phyloP scores from a whole-genome alignment of 345 rosid species.

The Dipteronia dyeriana region DNA sequence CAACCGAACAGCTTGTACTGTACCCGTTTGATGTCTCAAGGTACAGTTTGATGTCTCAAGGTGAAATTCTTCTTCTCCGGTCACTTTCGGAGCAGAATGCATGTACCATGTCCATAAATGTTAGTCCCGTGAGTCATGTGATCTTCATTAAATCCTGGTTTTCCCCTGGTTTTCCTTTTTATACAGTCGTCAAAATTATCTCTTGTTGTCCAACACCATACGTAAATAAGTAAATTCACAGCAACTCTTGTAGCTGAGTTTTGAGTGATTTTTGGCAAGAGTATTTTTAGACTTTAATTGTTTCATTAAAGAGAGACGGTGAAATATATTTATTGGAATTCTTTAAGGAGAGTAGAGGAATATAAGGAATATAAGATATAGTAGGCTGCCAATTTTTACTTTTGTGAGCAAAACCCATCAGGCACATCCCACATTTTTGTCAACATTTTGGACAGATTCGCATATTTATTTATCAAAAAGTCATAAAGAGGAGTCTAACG shows the following conservation, averaged over 20 bases:
- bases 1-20: not conserved
- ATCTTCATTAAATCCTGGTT: not conserved
- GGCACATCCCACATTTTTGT: not conserved
- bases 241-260: not conserved
- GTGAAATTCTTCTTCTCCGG: not conserved
- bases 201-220: not conserved
- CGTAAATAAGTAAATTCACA: not conserved
- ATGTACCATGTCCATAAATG: not conserved
- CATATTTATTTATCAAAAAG: not conserved
- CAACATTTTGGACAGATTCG: not conserved
- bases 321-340: not conserved
- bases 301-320: no score
- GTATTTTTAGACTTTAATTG: not conserved
- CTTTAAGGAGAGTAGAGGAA: no score
- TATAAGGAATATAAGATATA: not conserved
- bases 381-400: not conserved
- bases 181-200: not conserved
- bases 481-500: not conserved
- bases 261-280: no score
- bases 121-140: not conserved
- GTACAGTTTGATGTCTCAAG: not conserved
- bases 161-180: no score
- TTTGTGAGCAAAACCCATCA: not conserved
- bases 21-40: not conserved
- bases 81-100: not conserved